phyloP scores from a whole-genome alignment of 2,329 filamentous ascomycete genomes.

The Coniochaeta sp. region DNA sequence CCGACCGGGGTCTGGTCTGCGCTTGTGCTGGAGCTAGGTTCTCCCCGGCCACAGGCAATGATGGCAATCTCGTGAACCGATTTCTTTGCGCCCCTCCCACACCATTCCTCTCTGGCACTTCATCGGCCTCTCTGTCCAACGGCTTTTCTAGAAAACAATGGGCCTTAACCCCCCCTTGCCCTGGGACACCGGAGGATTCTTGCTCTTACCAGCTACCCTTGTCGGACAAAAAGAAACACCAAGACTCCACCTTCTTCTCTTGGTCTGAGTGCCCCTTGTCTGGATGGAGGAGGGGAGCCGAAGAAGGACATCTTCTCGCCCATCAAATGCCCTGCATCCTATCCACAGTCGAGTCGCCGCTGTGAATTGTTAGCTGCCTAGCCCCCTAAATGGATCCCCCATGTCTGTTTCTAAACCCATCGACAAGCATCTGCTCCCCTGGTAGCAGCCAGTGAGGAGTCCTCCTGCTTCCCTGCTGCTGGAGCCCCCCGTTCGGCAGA shows the following conservation, averaged over 20 bases:
- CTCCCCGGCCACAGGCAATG: constrained; percentile 18
- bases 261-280: constrained; percentile 14
- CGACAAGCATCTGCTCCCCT: neutral
- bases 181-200: constrained; percentile 34
- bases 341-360: neutral
- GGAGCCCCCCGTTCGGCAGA: neutral
- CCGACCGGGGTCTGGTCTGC: constrained; percentile 24
- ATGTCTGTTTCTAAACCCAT: neutral
- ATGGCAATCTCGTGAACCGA: constrained; percentile 40
- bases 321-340: no score
- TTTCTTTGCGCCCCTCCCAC: constrained; percentile 26
- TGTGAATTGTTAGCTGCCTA: constrained; percentile 1
- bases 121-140: constrained; percentile 36
- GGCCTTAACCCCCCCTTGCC: constrained; percentile 28
- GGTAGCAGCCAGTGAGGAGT: no score
- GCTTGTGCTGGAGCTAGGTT: constrained; percentile 7
- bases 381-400: neutral
- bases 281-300: constrained; percentile 10
- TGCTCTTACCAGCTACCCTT: constrained; percentile 34
- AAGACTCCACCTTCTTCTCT: constrained; percentile 7
- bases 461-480: neutral
- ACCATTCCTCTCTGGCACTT: constrained; percentile 31
- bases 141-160: constrained; percentile 38
- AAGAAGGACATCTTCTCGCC: neutral
- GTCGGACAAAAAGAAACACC: constrained; percentile 26